Evolutionary conservation across 2,329 filamentous ascomycete species (phyloP).

Genomic region (Zasmidium cellare): DNA sequence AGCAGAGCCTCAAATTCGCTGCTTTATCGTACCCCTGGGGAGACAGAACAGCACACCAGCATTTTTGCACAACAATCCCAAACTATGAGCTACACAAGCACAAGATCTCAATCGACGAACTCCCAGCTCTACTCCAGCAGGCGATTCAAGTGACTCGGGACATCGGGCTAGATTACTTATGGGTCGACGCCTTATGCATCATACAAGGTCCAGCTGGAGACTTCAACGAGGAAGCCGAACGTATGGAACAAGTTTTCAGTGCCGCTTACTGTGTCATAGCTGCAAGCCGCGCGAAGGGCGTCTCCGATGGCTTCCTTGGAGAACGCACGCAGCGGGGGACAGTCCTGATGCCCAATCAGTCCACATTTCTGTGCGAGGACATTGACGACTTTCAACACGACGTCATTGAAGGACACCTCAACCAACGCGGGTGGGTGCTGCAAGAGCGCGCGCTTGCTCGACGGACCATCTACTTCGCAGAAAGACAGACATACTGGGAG

Average conservation of each 20-base stretch:
- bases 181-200: neutral
- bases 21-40: neutral
- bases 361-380: neutral
- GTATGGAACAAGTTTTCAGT: neutral
- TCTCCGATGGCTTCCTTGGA: neutral
- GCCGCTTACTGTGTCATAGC: constrained; percentile 1
- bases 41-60: neutral
- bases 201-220: neutral
- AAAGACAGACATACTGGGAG: constrained; percentile 2
- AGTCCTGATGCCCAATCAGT: neutral
- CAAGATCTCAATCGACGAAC: neutral
- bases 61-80: neutral
- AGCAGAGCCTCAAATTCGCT: neutral
- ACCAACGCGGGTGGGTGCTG: constrained; percentile 6
- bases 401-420: constrained; percentile 1
- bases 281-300: neutral
- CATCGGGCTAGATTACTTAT: neutral
- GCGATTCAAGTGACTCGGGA: neutral
- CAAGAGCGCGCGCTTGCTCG: constrained; percentile 8
- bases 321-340: neutral
- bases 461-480: constrained; percentile 3
- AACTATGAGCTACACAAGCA: neutral
- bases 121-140: neutral
- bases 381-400: constrained; percentile 4
- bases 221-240: neutral